phyloP scores from a whole-genome alignment of 1,284 basidiomycete genomes.

The Cryptococcus depauperatus region DNA sequence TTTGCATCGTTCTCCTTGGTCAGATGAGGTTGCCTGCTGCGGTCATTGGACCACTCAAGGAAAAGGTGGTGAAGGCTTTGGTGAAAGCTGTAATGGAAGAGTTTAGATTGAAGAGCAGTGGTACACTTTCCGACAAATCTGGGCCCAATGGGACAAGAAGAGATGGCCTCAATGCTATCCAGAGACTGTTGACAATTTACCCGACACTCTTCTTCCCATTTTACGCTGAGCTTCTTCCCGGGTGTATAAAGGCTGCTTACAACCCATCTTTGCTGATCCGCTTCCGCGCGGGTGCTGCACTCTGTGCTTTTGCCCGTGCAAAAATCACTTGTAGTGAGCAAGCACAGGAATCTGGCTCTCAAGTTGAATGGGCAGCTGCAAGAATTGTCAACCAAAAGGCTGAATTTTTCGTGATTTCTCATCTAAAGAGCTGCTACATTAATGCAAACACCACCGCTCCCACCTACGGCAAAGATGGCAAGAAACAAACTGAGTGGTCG shows the following conservation, averaged over 20 bases:
- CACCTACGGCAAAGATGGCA: conserved; percentile 18
- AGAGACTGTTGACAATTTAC: conserved; percentile 33
- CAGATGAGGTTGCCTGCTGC: conserved; percentile 30
- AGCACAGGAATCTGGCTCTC: conserved; percentile 5
- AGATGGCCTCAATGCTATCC: conserved; percentile 34
- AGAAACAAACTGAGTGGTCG: conserved; percentile 32
- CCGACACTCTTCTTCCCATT: conserved; percentile 28
- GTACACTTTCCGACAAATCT: conserved; percentile 11
- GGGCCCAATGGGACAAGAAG: conserved; percentile 25
- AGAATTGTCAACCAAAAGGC: conserved; percentile 16
- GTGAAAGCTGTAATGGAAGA: conserved; percentile 27
- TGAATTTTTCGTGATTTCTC: conserved; percentile 26
- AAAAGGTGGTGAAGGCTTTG: conserved; percentile 34
- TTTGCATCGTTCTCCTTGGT: conserved; percentile 35
- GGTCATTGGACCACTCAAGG: conserved; percentile 26
- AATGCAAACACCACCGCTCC: conserved; percentile 8
- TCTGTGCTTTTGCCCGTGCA: conserved; percentile 27
- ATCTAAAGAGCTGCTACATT: conserved; percentile 19
- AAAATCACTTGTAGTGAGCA: conserved; percentile 22
- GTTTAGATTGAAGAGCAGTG: conserved; percentile 16
- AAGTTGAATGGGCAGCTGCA: conserved; percentile 18
- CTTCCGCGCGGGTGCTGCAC: conserved; percentile 23
- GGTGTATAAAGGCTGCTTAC: conserved; percentile 23
- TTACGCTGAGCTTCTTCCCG: conserved; percentile 30
- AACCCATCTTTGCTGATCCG: conserved; percentile 18